Base-by-base conservation (phyloP, 352 stramenopile genomes). In the Pythium plurisporium region DNA sequence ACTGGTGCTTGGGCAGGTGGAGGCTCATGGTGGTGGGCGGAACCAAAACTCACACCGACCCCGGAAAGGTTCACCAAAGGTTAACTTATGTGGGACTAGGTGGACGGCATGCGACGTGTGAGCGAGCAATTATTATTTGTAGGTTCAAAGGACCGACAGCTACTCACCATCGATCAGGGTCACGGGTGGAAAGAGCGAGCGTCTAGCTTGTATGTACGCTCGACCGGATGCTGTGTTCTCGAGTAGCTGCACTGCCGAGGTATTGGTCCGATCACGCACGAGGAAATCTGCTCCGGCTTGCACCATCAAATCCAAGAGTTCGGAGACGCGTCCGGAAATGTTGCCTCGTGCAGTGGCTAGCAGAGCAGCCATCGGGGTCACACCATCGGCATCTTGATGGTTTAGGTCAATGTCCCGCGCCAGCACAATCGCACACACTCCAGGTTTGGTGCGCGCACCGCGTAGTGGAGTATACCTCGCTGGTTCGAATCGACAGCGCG, bases 1-100 rank as follows among this genome's bases (percentile, higher is more conserved):
- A 95, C 37, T 86, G 71, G 50, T 92, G 83, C 73, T 87, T 86
- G 45, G 86, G 86, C 64, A 95, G 55, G 59, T 93, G 79, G 49
- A 95, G 80, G 62, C 82, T 93, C 84, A 94, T 94, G 25, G 42
- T 62, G 34, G 5, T 10, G 15, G 26, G 14, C 6, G 44, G n/a
- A 37, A 49, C 19, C 5, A 30, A 29, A 26, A 46, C 15, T 37
- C 3, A 20, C 5, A 43, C 15, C 36, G 23, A 30, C 22, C 11
- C 27, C 37, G 37, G 14, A 44, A 55, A 55, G 42, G 55, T 62
- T 55, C 11, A 53, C 46, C 23, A 26, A 15, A 31, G 22, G 29
- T 59, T 45, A 61, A 64, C 41, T 59, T 56, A 38, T 9, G 3
- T 12, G 48, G n/a, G 44, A 27, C 30, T 15, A 5, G 11, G 6